Base-by-base conservation (phyloP, 2,329 filamentous ascomycete genomes). In the Sarocladium kiliense region DNA sequence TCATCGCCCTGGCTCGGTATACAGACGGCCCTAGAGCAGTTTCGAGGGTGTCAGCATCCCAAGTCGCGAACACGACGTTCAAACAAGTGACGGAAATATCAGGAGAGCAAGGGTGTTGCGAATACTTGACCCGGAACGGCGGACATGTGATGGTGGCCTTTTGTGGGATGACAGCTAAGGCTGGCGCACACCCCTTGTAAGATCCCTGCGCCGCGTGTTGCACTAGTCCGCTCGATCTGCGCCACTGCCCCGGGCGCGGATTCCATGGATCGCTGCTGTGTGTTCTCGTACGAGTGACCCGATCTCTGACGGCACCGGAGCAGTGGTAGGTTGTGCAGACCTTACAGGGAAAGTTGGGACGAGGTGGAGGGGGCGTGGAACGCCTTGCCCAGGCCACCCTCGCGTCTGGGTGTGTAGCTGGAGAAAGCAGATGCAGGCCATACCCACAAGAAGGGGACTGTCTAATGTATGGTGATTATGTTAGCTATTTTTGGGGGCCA, bases 271-370 rank as follows among this genome's bases (percentile, higher is more conserved):
- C 23, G 25, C 9, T 18, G 16, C 7, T 30, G 11, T 44, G 12
- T n/a, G 23, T 16, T 27, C 44, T 47, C 44, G 44, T 47, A 47
- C 23, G 44, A 27, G 44, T 10, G 44, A 30, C 23, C 23, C 44
- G 44, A 47, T 47, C 44, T 47, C 25, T 23, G n/a, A 47, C 21
- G n/a, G 44, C 44, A 47, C 44, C 44, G 44, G 44, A 23, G n/a
- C 44, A 23, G 44, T 47, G 44, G 44, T 47, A 47, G 44, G 44
- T 47, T 12, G 44, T 26, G 44, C 44, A 47, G n/a, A 47, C 23
- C 12, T 21, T 3, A n/a, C 44, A 47, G 21, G 44, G 44, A 21
- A 47, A 47, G 44, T 47, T 47, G 12, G 44, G 44, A 47, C 44
- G 44, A 47, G 44, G 44, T 47, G 44, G 44, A 47, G 44, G 44